These are phyloP conservation scores for Botrytis deweyae DNA, from an alignment of 2,329 filamentous ascomycete genomes.

Conservation along the genomic window DNA sequence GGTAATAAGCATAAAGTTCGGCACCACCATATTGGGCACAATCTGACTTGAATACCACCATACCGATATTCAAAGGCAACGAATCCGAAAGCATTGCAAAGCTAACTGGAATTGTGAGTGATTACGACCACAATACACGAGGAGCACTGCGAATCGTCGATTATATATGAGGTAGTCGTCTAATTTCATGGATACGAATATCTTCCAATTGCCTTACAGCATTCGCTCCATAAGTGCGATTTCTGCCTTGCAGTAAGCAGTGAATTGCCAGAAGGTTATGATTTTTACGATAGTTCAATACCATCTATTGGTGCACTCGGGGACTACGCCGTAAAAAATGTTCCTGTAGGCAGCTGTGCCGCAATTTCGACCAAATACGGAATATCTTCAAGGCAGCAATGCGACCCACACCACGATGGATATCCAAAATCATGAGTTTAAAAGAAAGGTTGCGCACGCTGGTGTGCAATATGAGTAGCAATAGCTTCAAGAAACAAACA, in stretches of 20 bases:
- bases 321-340: background rate
- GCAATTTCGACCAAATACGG: background rate
- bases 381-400: background rate
- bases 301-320: background rate
- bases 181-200: background rate
- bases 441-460: background rate
- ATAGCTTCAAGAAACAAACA: background rate
- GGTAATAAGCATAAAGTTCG: background rate
- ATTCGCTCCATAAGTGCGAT: background rate
- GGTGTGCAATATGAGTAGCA: background rate
- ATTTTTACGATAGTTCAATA: background rate
- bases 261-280: background rate
- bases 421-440: background rate
- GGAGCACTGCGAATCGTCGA: background rate
- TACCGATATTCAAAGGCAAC: background rate
- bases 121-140: background rate
- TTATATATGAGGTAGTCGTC: background rate
- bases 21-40: background rate
- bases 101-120: background rate
- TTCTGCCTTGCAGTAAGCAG: background rate
- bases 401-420: background rate
- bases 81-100: background rate
- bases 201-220: background rate
- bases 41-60: background rate
- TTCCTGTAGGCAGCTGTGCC: slow-evolving; percentile 2